Conservation (phyloP, 2,329 filamentous ascomycete species). For the Aspergillus intermedius region DNA sequence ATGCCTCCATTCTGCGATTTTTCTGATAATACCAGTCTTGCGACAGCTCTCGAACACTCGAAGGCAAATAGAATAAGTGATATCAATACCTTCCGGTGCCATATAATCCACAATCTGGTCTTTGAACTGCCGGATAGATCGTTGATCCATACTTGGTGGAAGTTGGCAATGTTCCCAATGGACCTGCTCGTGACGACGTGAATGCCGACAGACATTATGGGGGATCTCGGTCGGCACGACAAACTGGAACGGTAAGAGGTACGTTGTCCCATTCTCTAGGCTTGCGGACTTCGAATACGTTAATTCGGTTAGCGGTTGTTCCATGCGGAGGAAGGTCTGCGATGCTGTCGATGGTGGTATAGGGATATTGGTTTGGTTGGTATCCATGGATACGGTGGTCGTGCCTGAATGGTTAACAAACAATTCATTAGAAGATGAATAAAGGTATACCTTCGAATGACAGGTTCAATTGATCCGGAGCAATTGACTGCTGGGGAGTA, state of each 20-base stretch:
- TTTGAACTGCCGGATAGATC: neutral
- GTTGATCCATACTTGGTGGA: conserved; percentile 9
- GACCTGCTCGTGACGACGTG: conserved; percentile 7
- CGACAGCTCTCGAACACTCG: neutral
- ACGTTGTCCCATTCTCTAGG: neutral
- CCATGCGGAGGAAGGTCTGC: conserved; percentile 11
- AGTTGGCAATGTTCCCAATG: conserved; percentile 11
- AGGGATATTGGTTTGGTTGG: conserved; percentile 11
- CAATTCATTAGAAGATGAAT: neutral
- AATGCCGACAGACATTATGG: conserved; percentile 10
- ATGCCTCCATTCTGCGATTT: conserved; percentile 3
- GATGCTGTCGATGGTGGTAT: conserved; percentile 2
- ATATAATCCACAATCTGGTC: neutral
- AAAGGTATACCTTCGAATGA: conserved; percentile 4
- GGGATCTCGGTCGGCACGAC: conserved; percentile 10
- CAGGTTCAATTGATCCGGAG: neutral
- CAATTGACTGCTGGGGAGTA: conserved; percentile 4
- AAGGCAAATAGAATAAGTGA: neutral
- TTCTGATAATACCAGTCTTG: neutral
- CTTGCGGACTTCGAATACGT: neutral
- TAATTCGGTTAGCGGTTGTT: conserved; percentile 3
- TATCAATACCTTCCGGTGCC: neutral
- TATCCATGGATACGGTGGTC: conserved; percentile 7
- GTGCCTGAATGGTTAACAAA: conserved; percentile 5
- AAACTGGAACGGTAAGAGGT: conserved; percentile 12